These are phyloP conservation scores for Fusarium poae DNA, from an alignment of 2,329 filamentous ascomycete species.

Conservation along the genomic window DNA sequence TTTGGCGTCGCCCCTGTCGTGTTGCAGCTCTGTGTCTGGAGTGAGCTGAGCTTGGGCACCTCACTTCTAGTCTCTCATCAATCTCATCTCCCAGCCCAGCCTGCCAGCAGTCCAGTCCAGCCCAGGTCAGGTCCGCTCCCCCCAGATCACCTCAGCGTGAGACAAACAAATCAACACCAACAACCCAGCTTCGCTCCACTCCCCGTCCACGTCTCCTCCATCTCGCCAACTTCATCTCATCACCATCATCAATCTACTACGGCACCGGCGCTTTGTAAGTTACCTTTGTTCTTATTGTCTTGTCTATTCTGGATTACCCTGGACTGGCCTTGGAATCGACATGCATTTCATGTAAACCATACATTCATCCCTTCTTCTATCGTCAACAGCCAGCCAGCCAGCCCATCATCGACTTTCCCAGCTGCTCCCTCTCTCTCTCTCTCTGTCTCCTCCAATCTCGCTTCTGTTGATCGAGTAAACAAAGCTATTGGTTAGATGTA, in stretches of 20 bases:
- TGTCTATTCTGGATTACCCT: constrained; percentile 28
- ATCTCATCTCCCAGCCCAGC: constrained; percentile 39
- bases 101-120: neutral
- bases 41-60: constrained; percentile 42
- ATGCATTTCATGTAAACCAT: constrained; percentile 22
- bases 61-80: constrained; percentile 22
- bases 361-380: constrained; percentile 1
- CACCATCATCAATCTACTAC: constrained; percentile 36
- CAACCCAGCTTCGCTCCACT: constrained; percentile 42
- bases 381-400: constrained; percentile 13
- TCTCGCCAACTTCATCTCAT: constrained; percentile 44
- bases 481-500: constrained; percentile 55
- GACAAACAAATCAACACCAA: constrained; percentile 44
- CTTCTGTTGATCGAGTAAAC: constrained; percentile 51
- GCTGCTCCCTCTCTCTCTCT: constrained; percentile 1
- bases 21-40: constrained; percentile 33
- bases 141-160: constrained; percentile 33
- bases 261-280: constrained; percentile 44
- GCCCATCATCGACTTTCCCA: constrained; percentile 25
- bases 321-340: constrained; percentile 12
- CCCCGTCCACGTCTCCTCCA: constrained; percentile 40
- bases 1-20: constrained; percentile 32
- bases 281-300: constrained; percentile 5
- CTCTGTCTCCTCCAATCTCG: constrained; percentile 6
- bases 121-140: constrained; percentile 16